Evolutionary conservation across 2,329 filamentous ascomycete genomes (phyloP).

Genomic region (Penicillium sp.): DNA sequence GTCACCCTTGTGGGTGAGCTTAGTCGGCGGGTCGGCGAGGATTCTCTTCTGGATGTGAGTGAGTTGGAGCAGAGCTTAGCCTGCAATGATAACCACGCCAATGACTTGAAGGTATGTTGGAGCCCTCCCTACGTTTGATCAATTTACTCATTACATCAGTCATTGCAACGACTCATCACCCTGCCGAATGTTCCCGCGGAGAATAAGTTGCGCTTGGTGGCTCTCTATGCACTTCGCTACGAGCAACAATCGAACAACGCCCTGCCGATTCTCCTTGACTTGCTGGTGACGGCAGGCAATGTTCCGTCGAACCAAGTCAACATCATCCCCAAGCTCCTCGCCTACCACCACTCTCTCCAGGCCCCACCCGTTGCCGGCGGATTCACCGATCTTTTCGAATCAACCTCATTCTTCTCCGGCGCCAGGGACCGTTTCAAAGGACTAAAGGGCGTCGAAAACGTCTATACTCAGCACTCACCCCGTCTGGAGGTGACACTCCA

Average conservation of each 20-base stretch:
- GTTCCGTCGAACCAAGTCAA: conserved; percentile 73
- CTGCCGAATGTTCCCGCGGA: conserved; percentile 72
- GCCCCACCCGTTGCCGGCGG: conserved; percentile 71
- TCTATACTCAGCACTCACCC: conserved; percentile 96
- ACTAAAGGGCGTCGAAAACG: conserved; percentile 95
- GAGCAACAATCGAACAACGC: conserved; percentile 81
- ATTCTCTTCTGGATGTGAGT: conserved; percentile 90
- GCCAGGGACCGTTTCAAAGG: conserved; percentile 88
- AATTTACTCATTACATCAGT: conserved; percentile 49
- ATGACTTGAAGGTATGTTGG: conserved; percentile 74
- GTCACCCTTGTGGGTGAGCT: conserved; percentile 94
- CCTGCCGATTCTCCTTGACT: conserved; percentile 78
- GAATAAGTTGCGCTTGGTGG: conserved; percentile 85
- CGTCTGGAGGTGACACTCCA: conserved; percentile 83
- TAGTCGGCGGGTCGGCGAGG: conserved; percentile 79
- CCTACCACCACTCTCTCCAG: conserved; percentile 84
- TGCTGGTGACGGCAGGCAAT: conserved; percentile 79
- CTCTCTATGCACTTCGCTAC: conserved; percentile 93
- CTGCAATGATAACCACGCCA: conserved; percentile 91
- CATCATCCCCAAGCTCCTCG: conserved; percentile 76
- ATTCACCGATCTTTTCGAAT: conserved; percentile 89
- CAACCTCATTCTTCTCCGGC: conserved; percentile 84
- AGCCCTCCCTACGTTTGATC: background rate
- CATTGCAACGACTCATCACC: conserved; percentile 81
- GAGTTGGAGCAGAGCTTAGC: conserved; percentile 95